These are phyloP conservation scores for Marvania coccoides DNA, from an alignment of 139 green algal species.

Conservation along the genomic window DNA sequence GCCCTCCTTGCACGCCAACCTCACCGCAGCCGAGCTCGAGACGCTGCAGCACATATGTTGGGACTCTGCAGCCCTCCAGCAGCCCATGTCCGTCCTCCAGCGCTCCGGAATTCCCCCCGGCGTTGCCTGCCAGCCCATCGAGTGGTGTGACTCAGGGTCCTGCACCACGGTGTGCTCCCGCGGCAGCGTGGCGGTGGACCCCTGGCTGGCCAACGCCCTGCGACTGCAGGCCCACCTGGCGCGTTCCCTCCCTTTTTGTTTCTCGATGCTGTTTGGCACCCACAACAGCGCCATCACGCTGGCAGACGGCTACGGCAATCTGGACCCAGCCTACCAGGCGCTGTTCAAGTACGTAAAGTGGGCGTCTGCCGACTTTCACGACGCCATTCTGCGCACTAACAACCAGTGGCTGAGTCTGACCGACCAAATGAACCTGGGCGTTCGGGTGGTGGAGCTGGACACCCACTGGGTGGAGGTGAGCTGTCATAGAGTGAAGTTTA, in stretches of 20 bases:
- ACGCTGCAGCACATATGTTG: constrained; percentile 31
- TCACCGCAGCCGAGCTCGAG: constrained; percentile 17
- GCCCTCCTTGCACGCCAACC: constrained; percentile 3
- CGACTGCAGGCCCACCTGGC: constrained; percentile 34
- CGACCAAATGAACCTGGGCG: constrained; percentile 68
- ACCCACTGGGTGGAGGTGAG: constrained; percentile 60
- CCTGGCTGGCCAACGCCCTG: constrained; percentile 41
- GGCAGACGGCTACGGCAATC: constrained; percentile 69
- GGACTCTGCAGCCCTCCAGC: background rate
- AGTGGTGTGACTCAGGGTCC: constrained; percentile 19
- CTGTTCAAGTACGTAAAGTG: constrained; percentile 52
- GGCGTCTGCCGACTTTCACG: constrained; percentile 4
- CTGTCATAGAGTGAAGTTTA: too few species aligned
- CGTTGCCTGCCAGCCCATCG: constrained; percentile 18
- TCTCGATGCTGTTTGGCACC: constrained; percentile 43
- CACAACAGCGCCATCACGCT: constrained; percentile 72
- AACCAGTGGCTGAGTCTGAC: constrained; percentile 65
- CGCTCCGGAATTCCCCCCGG: constrained; percentile 28
- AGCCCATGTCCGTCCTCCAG: background rate
- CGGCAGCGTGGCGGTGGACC: constrained; percentile 44
- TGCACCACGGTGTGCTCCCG: constrained; percentile 54
- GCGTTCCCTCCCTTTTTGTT: constrained; percentile 39
- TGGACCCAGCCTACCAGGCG: constrained; percentile 45
- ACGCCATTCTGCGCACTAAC: constrained; percentile 46
- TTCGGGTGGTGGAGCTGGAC: constrained; percentile 67